These are phyloP conservation scores for Chaetomidium leptoderma DNA, from an alignment of 495 filamentous ascomycete species.

Conservation along the genomic window DNA sequence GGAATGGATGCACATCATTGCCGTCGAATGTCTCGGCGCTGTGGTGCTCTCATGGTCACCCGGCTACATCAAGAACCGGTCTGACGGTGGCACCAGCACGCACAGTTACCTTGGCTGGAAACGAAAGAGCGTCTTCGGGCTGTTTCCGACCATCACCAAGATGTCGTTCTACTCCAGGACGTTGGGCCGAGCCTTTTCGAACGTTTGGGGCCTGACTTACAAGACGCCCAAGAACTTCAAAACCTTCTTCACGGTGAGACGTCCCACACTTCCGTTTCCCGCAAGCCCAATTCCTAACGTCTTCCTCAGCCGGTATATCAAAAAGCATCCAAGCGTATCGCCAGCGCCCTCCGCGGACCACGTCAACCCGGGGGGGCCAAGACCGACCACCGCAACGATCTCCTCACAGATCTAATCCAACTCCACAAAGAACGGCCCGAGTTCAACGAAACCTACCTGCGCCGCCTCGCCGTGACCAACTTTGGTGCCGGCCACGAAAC, in stretches of 20 bases:
- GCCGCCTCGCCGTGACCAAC: constrained; percentile 45
- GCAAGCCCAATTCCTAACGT: background rate
- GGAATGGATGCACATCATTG: constrained; percentile 43
- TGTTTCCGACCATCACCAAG: constrained; percentile 29
- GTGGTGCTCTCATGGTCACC: constrained; percentile 43
- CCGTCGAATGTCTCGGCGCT: constrained; percentile 40
- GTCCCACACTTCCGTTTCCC: background rate
- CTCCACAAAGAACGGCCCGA: constrained; percentile 33
- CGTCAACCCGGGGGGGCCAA: background rate
- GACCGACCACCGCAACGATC: constrained; percentile 17
- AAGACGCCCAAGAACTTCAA: constrained; percentile 30
- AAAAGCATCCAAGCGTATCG: constrained; percentile 27
- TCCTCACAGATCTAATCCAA: constrained; percentile 37
- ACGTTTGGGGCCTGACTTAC: constrained; percentile 32
- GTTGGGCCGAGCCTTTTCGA: constrained; percentile 21
- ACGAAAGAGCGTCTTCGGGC: constrained; percentile 35
- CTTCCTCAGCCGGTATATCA: constrained; percentile 27
- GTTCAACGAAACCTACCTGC: constrained; percentile 39
- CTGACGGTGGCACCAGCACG: constrained; percentile 35
- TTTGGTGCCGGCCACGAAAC: constrained; percentile 48
- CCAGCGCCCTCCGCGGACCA: constrained; percentile 14
- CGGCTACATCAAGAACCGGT: constrained; percentile 29
- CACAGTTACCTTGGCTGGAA: constrained; percentile 38
- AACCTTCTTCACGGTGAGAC: constrained; percentile 35
- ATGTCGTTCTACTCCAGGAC: constrained; percentile 18